Evolutionary conservation across 2,329 filamentous ascomycete genomes (phyloP).

Genomic region (Aureobasidium vineae): DNA sequence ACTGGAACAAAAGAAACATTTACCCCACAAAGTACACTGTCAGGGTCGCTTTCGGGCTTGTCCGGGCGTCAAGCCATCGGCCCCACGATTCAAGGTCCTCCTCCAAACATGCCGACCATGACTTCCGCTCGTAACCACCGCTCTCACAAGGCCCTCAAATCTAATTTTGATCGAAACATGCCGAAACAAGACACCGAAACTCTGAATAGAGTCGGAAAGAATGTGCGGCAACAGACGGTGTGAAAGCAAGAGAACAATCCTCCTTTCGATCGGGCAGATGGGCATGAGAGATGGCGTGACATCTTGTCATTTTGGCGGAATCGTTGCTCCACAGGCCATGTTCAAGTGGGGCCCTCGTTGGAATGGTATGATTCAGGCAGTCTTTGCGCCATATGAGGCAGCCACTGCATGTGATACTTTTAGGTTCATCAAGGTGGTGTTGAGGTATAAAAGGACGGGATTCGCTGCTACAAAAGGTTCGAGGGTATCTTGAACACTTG

Average conservation of each 20-base stretch:
- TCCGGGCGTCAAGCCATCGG: neutral
- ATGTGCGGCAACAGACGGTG: neutral
- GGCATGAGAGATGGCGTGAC: conserved; percentile 10
- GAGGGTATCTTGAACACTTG: neutral
- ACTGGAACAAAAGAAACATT: neutral
- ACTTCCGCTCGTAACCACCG: neutral
- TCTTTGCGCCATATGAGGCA: conserved; percentile 8
- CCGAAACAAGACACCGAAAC: neutral
- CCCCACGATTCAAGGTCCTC: neutral
- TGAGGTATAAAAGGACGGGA: neutral
- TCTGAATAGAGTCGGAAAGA: neutral
- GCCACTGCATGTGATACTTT: neutral
- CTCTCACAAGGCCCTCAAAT: neutral
- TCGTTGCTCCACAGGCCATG: neutral
- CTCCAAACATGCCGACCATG: conserved; percentile 9
- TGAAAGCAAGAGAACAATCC: neutral
- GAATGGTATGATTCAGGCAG: conserved; percentile 16
- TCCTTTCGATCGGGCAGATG: neutral
- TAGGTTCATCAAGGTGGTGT: neutral
- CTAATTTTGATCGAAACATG: neutral
- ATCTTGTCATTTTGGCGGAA: conserved; percentile 10
- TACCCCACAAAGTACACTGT: neutral
- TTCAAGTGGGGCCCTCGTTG: neutral
- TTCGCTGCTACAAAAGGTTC: neutral
- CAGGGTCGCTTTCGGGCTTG: conserved; percentile 5